Evolutionary conservation across 768 basidiomycete species (phyloP).

Genomic region (Tylopilus subfusipes): DNA sequence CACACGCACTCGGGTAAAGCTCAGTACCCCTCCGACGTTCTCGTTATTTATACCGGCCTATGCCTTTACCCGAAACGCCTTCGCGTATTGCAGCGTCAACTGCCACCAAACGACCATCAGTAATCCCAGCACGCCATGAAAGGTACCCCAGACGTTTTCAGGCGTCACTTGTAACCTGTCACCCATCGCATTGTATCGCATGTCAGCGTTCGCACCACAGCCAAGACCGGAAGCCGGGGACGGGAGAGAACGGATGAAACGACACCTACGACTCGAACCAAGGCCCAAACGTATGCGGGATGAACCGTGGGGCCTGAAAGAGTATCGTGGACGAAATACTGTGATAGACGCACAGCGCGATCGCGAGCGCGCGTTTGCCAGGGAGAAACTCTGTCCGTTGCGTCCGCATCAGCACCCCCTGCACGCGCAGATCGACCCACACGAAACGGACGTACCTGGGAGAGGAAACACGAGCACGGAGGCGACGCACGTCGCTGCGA

Average conservation of each 20-base stretch:
- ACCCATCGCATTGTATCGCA: neutral
- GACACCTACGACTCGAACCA: slow-evolving; percentile 55
- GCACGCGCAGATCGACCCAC: neutral
- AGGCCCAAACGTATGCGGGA: slow-evolving; percentile 67
- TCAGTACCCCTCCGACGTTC: too few relatives aligned
- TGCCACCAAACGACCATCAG: slow-evolving; percentile 85
- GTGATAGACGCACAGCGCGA: slow-evolving; percentile 75
- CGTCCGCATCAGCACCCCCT: neutral
- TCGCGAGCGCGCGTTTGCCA: slow-evolving; percentile 79
- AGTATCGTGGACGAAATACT: slow-evolving; percentile 68
- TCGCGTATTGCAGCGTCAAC: slow-evolving; percentile 53
- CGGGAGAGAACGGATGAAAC: neutral
- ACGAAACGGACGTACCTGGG: slow-evolving; percentile 52
- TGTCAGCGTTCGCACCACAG: neutral
- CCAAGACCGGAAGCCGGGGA: too few relatives aligned
- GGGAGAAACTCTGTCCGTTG: slow-evolving; percentile 65
- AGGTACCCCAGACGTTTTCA: slow-evolving; percentile 66
- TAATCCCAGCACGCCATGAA: slow-evolving; percentile 69
- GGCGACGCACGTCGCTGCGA: slow-evolving; percentile 57
- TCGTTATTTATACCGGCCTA: neutral
- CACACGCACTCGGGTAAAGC: too few relatives aligned
- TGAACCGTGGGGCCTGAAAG: slow-evolving; percentile 73
- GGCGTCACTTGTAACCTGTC: slow-evolving; percentile 52
- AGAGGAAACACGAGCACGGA: slow-evolving; percentile 63
- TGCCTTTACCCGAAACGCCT: slow-evolving; percentile 30